phyloP scores from a whole-genome alignment of 805 yeast species.

The Nakazawaea wickerhamii region DNA sequence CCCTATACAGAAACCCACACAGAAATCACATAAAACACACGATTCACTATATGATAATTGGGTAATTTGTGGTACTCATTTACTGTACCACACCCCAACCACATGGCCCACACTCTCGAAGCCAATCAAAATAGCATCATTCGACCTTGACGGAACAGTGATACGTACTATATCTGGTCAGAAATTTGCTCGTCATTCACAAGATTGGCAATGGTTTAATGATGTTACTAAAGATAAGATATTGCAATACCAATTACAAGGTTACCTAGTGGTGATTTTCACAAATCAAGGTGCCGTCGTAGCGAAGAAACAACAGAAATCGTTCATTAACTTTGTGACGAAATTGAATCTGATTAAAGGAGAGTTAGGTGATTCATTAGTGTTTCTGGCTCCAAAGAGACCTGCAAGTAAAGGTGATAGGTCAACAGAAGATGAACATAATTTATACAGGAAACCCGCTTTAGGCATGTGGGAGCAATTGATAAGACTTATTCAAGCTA shows the following conservation, averaged over 20 bases:
- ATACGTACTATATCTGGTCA: conserved; percentile 59
- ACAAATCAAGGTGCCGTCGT: conserved; percentile 80
- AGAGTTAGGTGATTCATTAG: conserved; percentile 31
- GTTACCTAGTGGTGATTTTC: conserved; percentile 54
- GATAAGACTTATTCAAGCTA: conserved; percentile 29
- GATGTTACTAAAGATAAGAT: conserved; percentile 24
- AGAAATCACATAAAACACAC: too few relatives aligned
- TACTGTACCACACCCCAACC: not conserved
- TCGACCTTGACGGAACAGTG: conserved; percentile 83
- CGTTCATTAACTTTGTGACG: conserved; percentile 32
- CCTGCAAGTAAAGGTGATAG: conserved; percentile 28
- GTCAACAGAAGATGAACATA: conserved; percentile 29
- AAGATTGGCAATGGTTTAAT: conserved; percentile 74
- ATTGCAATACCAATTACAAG: conserved; percentile 16
- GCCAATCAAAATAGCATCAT: conserved; percentile 50
- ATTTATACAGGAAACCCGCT: conserved; percentile 62
- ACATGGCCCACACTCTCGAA: not conserved
- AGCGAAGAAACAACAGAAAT: conserved; percentile 30
- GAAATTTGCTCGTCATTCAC: conserved; percentile 49
- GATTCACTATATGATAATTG: too few relatives aligned
- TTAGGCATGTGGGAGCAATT: conserved; percentile 72
- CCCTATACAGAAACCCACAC: too few relatives aligned
- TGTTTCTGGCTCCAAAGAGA: conserved; percentile 62
- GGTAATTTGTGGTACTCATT: conserved; percentile 5
- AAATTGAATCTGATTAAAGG: conserved; percentile 36